Percentiles rank a stretch among this genome's conserved stretches.
Conservation (phyloP, 306 rosid genomes). For the Begonia loranthoides region DNA sequence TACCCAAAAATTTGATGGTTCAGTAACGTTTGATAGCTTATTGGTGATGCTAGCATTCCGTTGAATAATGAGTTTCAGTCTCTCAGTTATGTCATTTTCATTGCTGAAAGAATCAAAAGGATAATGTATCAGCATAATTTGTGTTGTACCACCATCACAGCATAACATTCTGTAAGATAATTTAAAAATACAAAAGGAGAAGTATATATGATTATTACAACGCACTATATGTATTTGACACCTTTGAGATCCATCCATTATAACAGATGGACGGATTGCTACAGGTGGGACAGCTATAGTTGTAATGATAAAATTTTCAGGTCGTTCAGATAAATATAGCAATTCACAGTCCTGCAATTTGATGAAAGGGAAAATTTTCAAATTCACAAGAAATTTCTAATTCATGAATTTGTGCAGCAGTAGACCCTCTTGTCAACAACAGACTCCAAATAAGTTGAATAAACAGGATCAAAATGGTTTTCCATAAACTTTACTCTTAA, state of each 20-base stretch:
- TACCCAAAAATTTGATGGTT: slow-evolving; percentile 45
- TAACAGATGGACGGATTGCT: slow-evolving; percentile 82
- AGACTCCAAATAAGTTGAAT: neutral
- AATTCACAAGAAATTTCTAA: neutral
- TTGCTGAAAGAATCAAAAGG: slow-evolving; percentile 41
- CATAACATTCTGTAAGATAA: slow-evolving; percentile 1
- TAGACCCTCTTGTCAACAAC: neutral
- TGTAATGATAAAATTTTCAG: slow-evolving; percentile 64
- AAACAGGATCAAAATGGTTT: neutral
- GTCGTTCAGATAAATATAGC: slow-evolving; percentile 61
- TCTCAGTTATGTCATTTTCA: slow-evolving; percentile 89
- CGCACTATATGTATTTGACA: slow-evolving; percentile 13
- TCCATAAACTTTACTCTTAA: neutral
- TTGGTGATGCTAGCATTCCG: slow-evolving; percentile 41
- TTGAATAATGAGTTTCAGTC: slow-evolving; percentile 55
- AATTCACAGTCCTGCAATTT: slow-evolving; percentile 71
- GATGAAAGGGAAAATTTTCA: slow-evolving; percentile 13
- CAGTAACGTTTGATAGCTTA: slow-evolving; percentile 32
- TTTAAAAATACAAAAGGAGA: neutral
- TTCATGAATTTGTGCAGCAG: neutral
- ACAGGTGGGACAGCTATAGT: slow-evolving; percentile 76
- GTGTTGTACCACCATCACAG: slow-evolving; percentile 1
- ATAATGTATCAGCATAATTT: slow-evolving; percentile 11
- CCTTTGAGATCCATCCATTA: slow-evolving; percentile 71
- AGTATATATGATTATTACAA: neutral